These are phyloP conservation scores for Pythium coloratum DNA, from an alignment of 352 stramenopile genomes.

Conservation along the genomic window DNA sequence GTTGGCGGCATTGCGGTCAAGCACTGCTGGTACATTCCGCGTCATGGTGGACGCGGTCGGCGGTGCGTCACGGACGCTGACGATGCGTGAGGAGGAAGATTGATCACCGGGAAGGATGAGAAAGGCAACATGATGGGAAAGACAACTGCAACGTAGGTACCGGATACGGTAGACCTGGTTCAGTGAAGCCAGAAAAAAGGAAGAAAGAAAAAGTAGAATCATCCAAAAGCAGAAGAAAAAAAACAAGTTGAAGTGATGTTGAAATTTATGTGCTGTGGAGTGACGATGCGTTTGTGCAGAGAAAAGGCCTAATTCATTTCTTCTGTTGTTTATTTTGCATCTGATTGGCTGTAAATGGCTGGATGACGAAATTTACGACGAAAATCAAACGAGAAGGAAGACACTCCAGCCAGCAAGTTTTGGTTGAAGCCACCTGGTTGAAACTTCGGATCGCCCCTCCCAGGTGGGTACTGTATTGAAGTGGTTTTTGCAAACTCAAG, in stretches of 20 bases:
- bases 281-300: neutral
- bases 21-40: constrained; percentile 78
- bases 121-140: neutral
- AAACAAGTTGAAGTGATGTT: neutral
- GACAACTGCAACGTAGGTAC: constrained; percentile 25
- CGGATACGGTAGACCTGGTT: neutral
- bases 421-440: constrained; percentile 11
- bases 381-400: neutral
- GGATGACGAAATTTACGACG: neutral
- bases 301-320: neutral
- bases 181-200: neutral
- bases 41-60: constrained; percentile 35
- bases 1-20: constrained; percentile 56
- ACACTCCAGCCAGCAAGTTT: neutral
- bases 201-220: constrained; percentile 6
- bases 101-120: neutral
- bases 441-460: neutral
- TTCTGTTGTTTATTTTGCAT: neutral
- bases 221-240: constrained; percentile 13
- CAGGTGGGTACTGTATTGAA: constrained; percentile 2
- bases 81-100: constrained; percentile 7
- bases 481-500: constrained; percentile 17
- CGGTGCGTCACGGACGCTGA: constrained; percentile 12
- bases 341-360: neutral
- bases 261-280: neutral